Conservation (phyloP, 495 filamentous ascomycete genomes). For the Neurospora sp. region DNA sequence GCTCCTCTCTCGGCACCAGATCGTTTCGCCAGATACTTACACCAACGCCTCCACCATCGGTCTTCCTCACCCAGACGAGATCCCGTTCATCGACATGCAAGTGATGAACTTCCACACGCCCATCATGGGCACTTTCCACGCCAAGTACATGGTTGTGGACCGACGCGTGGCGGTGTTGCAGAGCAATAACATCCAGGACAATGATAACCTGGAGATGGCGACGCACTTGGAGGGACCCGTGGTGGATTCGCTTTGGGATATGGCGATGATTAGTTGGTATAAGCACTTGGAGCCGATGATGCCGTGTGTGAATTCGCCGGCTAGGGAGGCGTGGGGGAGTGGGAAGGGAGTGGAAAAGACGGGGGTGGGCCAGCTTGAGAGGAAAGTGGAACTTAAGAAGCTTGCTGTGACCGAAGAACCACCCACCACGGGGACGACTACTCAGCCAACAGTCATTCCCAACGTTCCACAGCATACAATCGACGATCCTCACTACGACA, state of each 20-base stretch:
- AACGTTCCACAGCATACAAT: constrained; percentile 46
- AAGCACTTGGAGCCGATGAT: constrained; percentile 52
- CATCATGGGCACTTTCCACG: constrained; percentile 64
- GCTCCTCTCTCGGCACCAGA: constrained; percentile 51
- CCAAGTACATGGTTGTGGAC: constrained; percentile 71
- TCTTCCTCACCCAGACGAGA: constrained; percentile 50
- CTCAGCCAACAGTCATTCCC: constrained; percentile 9
- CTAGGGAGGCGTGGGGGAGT: constrained; percentile 19
- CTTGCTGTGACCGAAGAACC: background rate
- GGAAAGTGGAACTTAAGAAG: background rate
- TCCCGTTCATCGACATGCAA: constrained; percentile 61
- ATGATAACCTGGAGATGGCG: constrained; percentile 74
- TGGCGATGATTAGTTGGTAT: constrained; percentile 60
- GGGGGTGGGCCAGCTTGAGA: background rate
- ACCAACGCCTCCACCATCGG: constrained; percentile 41
- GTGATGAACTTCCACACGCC: constrained; percentile 69
- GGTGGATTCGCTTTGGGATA: constrained; percentile 66
- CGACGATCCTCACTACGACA: constrained; percentile 54
- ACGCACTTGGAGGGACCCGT: constrained; percentile 66
- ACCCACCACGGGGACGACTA: background rate
- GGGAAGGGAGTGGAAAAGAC: background rate
- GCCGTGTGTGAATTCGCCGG: constrained; percentile 44
- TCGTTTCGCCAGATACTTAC: constrained; percentile 48
- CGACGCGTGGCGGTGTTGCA: constrained; percentile 54
- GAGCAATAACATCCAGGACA: constrained; percentile 73